phyloP scores from a whole-genome alignment of 176 grass and related monocot genomes.

The Carex pumila region DNA sequence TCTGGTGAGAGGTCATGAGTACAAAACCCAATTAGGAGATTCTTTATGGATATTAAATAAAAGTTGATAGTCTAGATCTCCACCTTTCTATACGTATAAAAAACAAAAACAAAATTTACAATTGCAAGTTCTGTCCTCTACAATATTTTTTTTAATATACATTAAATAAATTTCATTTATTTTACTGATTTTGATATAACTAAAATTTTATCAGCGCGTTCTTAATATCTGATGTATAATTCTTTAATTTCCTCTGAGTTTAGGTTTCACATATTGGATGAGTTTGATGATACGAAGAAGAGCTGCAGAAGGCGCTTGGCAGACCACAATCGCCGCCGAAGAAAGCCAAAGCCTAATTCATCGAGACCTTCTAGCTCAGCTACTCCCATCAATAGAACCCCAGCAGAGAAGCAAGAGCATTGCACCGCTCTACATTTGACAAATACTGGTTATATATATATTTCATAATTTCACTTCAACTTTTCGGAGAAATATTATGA shows the following conservation, averaged over 20 bases:
- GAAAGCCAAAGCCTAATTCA: conserved; percentile 47
- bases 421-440: not conserved
- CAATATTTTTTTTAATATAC: no score
- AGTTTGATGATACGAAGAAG: conserved; percentile 80
- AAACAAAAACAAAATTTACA: not conserved
- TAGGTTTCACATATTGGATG: conserved; percentile 74
- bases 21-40: no score
- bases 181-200: no score
- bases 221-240: conserved; percentile 43
- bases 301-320: conserved; percentile 77
- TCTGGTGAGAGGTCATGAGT: no score
- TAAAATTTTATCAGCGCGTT: no score
- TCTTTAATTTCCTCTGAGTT: not conserved
- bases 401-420: not conserved
- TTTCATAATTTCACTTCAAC: not conserved
- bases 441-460: not conserved
- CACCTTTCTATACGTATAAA: no score
- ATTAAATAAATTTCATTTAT: no score
- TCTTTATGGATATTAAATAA: no score
- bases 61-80: no score
- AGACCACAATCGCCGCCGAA: conserved; percentile 70
- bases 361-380: not conserved
- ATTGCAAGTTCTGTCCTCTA: not conserved
- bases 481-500: not conserved
- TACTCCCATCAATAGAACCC: not conserved